Evolutionary conservation across 257 asterid genomes (phyloP).

Genomic region (Parsonsia alboflavescens): DNA sequence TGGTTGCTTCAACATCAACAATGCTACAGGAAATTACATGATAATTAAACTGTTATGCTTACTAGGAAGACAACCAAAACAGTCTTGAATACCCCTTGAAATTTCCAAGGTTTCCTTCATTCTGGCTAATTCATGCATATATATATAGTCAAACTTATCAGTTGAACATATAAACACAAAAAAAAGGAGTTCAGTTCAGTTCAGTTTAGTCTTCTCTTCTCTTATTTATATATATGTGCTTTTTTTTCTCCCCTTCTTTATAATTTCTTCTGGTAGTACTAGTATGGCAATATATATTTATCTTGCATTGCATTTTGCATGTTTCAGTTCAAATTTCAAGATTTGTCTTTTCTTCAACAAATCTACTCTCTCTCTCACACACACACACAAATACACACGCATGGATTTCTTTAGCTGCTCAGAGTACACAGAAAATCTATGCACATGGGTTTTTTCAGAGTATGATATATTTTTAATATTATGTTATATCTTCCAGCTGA

Average conservation of each 20-base stretch:
- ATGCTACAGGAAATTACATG: neutral
- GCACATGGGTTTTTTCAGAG: neutral
- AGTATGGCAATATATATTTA: too few species aligned
- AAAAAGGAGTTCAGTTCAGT: too few species aligned
- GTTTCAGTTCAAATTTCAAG: neutral
- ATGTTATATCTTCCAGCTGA: neutral
- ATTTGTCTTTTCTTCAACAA: conserved; percentile 2
- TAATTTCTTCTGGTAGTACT: neutral
- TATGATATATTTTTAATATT: neutral
- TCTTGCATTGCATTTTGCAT: neutral
- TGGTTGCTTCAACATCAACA: neutral
- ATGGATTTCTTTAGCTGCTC: neutral
- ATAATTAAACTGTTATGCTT: too few species aligned
- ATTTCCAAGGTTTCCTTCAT: neutral
- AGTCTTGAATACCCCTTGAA: neutral
- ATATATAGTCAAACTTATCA: neutral
- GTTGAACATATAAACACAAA: neutral
- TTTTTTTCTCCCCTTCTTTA: neutral
- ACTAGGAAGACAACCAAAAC: too few species aligned
- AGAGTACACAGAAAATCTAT: neutral
- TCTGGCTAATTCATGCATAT: neutral
- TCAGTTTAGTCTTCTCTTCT: neutral
- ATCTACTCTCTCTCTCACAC: neutral
- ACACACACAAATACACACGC: neutral
- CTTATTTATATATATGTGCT: neutral